A percentile compares a stretch with the other conserved stretches of the same genome.
Evolutionary conservation across 1,284 basidiomycete species (phyloP).

Genomic region (Ganoderma boninense): DNA sequence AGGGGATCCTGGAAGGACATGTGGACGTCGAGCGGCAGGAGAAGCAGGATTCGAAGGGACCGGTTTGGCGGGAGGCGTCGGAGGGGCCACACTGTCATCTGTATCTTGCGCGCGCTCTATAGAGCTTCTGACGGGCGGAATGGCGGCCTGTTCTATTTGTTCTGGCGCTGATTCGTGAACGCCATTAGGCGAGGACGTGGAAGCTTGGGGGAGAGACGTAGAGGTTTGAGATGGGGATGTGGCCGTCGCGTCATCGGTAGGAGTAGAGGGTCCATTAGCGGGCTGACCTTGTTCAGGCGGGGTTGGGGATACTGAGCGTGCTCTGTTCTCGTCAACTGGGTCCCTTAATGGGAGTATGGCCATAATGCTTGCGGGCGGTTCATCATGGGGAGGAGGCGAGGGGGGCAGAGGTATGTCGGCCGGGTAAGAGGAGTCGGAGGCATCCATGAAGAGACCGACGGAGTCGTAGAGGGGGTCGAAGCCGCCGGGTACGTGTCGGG

Average conservation of each 20-base stretch:
- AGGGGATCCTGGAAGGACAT: slow-evolving; percentile 32
- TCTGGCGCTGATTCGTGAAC: neutral
- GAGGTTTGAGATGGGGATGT: slow-evolving; percentile 13
- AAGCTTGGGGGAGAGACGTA: neutral
- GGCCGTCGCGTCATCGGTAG: slow-evolving; percentile 14
- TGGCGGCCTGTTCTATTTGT: slow-evolving; percentile 3
- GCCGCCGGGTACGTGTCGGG: slow-evolving; percentile 25
- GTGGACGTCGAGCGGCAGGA: slow-evolving; percentile 33
- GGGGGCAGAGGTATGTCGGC: slow-evolving; percentile 38
- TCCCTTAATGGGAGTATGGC: slow-evolving; percentile 29
- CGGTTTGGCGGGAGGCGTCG: slow-evolving; percentile 41
- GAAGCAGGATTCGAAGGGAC: slow-evolving; percentile 27
- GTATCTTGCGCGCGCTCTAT: slow-evolving; percentile 7
- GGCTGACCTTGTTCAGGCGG: slow-evolving; percentile 14
- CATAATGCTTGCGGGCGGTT: slow-evolving; percentile 29
- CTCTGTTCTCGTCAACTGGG: slow-evolving; percentile 33
- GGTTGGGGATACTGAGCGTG: slow-evolving; percentile 17
- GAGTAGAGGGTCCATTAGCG: slow-evolving; percentile 9
- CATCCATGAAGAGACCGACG: slow-evolving; percentile 34
- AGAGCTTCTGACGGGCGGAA: neutral
- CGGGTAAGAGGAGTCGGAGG: slow-evolving; percentile 36
- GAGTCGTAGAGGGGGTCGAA: slow-evolving; percentile 21
- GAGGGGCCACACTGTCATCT: slow-evolving; percentile 28
- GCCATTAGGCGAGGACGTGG: slow-evolving; percentile 7
- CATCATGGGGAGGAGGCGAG: slow-evolving; percentile 38